Evolutionary conservation across 805 yeast genomes (phyloP), one percentile per base, ranked within the genome.

Genomic region (Wilhelminamyces savonicus): DNA sequence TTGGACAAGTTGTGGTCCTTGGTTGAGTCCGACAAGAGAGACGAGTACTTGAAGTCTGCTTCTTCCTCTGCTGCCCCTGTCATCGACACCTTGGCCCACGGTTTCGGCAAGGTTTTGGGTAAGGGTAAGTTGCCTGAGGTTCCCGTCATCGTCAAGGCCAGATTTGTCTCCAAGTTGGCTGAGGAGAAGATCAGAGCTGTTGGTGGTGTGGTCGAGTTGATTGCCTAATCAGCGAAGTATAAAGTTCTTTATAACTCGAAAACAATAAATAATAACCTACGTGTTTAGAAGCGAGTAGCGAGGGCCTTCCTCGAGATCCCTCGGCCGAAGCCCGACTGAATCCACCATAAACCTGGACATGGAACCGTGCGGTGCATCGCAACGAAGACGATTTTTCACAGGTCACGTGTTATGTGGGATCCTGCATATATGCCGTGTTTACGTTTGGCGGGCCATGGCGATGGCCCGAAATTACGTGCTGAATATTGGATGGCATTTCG

Each of bases 91-190:
- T 80, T 92, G 71, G 97, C 97, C 65, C 81, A 82, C 70, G 99
- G 99, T 71, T 92, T 83, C 94, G 97, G 97, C 74, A 92, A 92
- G 79, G 96, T 92, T 62, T 84, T 92, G 64, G 99, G 97, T 74
- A 92, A 92, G 79, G 99, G 99, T 71, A 78, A 83, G 70, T 76
- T 92, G 62, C 99, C 99, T 71, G 62, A 82, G 54, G 97, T 88
- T 56, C 99, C 99, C 66, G 94, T 92, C 68, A 87, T 92, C 58
- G 97, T 92, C 68, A 90, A 85, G 76, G 98, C 99, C 55, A 90
- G 99, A 83, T 92, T 82, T 67, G 99, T 92, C 59, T 87, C 97
- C 59, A 82, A 88, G 76, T 82, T 87, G 67, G 99, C 99, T 67
- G 99, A 92, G 82, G 88, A 92, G 78, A 92, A 90, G 81, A 92